A percentile compares a stretch with the other conserved stretches of the same genome.
Conservation (phyloP, 108 stramenopile genomes). For the Conticribra weissflogii region DNA sequence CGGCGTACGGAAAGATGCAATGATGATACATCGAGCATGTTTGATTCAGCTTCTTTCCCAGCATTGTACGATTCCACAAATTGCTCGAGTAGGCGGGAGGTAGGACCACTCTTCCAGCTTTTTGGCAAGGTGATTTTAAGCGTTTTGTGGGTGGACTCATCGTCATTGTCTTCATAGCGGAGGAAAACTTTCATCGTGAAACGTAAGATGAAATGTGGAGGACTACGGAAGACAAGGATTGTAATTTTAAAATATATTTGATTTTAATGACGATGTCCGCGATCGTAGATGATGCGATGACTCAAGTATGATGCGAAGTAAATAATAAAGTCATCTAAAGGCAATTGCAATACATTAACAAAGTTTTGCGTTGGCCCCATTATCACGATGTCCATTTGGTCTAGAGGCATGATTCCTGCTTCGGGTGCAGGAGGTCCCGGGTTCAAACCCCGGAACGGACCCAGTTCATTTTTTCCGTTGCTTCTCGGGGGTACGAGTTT, state of each 20-base stretch:
- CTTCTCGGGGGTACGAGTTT: too few species aligned
- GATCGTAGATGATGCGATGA: too few species aligned
- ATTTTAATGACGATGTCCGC: too few species aligned
- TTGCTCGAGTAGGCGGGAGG: slow-evolving; percentile 70
- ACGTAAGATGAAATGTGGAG: background rate
- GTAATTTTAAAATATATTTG: too few species aligned
- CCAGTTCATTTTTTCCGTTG: too few species aligned
- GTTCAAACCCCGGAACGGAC: slow-evolving; percentile 24
- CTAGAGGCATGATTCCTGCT: slow-evolving; percentile 10
- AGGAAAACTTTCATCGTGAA: slow-evolving; percentile 87
- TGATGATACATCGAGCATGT: slow-evolving; percentile 50
- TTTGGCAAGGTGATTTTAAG: slow-evolving; percentile 92
- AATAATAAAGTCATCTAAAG: too few species aligned
- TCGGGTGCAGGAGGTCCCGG: slow-evolving; percentile 26
- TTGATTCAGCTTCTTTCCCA: slow-evolving; percentile 49
- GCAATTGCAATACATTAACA: too few species aligned
- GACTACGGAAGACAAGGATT: too few species aligned
- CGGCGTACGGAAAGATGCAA: slow-evolving; percentile 69
- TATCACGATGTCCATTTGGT: slow-evolving; percentile 1
- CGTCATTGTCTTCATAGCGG: slow-evolving; percentile 88
- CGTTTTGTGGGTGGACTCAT: slow-evolving; percentile 73
- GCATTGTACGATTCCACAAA: slow-evolving; percentile 90
- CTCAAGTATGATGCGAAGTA: too few species aligned
- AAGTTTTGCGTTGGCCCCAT: background rate
- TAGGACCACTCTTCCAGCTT: slow-evolving; percentile 84